Percentiles rank a stretch among this genome's conserved stretches.
Evolutionary conservation across 108 stramenopile species (phyloP).

Genomic region (Nitzschia putrida): DNA sequence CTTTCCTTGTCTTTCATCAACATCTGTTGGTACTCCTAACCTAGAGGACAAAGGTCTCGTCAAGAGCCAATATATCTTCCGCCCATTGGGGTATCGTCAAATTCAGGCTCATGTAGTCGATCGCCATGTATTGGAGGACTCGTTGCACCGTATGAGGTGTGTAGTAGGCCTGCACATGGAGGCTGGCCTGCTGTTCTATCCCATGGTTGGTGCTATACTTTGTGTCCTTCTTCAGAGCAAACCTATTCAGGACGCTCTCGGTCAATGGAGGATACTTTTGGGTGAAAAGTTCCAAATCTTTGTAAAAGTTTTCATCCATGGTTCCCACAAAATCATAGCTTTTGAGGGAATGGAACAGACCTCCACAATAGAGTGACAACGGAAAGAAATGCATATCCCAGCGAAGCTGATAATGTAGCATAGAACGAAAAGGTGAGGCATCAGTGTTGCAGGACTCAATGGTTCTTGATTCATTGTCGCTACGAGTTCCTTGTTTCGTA

Average conservation of each 20-base stretch:
- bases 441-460: not conserved
- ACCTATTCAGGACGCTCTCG: constrained; percentile 24
- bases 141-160: constrained; percentile 52
- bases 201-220: constrained; percentile 15
- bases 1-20: not conserved
- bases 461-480: not conserved
- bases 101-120: constrained; percentile 56
- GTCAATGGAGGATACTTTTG: constrained; percentile 15
- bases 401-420: constrained; percentile 24
- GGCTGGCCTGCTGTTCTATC: constrained; percentile 16
- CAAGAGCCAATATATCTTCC: constrained; percentile 39
- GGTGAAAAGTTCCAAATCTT: constrained; percentile 36
- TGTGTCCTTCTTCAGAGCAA: constrained; percentile 28
- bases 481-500: not conserved
- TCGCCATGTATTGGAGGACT: constrained; percentile 59
- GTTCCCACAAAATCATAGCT: constrained; percentile 56
- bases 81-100: constrained; percentile 63
- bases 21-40: too few species aligned
- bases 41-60: not conserved
- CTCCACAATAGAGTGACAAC: constrained; percentile 55
- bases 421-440: not conserved
- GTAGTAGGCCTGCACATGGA: constrained; percentile 47
- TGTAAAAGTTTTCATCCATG: constrained; percentile 50
- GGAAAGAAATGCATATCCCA: constrained; percentile 75
- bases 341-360: constrained; percentile 45